These are phyloP conservation scores for Picochlorum sp. DNA, from an alignment of 139 green algal species.

Conservation along the genomic window DNA sequence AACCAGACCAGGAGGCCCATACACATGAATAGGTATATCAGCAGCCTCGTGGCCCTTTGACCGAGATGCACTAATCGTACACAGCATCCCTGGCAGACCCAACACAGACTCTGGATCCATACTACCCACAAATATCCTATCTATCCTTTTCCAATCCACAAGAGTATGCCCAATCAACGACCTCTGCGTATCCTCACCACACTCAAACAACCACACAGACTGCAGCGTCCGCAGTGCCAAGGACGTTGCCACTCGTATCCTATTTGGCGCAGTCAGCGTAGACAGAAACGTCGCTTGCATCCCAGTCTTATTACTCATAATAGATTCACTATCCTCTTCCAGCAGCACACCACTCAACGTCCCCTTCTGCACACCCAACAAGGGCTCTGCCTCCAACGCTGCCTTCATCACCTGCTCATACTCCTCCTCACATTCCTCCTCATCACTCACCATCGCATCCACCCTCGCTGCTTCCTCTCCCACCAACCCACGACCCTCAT, in stretches of 20 bases:
- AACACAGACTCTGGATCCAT: conserved; percentile 42
- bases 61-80: conserved; percentile 47
- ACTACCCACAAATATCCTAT: conserved; percentile 66
- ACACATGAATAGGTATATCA: conserved; percentile 76
- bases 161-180: conserved; percentile 37
- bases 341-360: conserved; percentile 11
- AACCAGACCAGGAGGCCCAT: conserved; percentile 58
- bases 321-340: conserved; percentile 7
- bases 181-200: conserved; percentile 72
- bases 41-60: conserved; percentile 48
- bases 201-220: conserved; percentile 70
- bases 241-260: conserved; percentile 16
- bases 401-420: conserved; percentile 1
- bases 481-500: conserved; percentile 14
- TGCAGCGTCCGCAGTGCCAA: conserved; percentile 41
- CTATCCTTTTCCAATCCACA: conserved; percentile 51
- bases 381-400: conserved; percentile 6
- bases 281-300: conserved; percentile 31
- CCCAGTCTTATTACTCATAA: conserved; percentile 26
- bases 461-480: conserved; percentile 10
- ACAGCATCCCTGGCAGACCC: conserved; percentile 60
- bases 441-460: conserved; percentile 7
- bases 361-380: conserved; percentile 12
- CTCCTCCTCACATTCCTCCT: neutral
- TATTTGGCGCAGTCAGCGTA: conserved; percentile 2